phyloP scores from a whole-genome alignment of 2,329 filamentous ascomycete species.

The Diaporthe australafricana region DNA sequence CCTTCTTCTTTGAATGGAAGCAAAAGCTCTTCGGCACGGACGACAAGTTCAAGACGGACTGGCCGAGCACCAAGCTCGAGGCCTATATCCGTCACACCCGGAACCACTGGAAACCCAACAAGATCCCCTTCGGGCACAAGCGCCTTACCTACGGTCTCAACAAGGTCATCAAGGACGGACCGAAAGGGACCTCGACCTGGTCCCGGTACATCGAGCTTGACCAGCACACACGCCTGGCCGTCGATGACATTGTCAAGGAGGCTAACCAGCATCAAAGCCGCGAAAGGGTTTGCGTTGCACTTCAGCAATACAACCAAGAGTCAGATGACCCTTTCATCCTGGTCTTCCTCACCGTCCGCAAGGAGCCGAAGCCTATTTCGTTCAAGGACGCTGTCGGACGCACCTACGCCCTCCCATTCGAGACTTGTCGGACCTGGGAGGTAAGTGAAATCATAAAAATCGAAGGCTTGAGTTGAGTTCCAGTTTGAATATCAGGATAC shows the following conservation, averaged over 20 bases:
- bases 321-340: background rate
- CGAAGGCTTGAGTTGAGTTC: background rate
- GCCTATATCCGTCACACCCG: background rate
- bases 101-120: background rate
- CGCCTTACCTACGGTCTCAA: conserved; percentile 30
- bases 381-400: conserved; percentile 24
- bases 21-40: conserved; percentile 25
- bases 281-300: conserved; percentile 27
- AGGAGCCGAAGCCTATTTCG: conserved; percentile 30
- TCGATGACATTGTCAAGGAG: conserved; percentile 14
- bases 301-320: background rate
- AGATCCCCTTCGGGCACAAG: conserved; percentile 31
- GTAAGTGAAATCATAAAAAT: background rate
- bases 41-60: conserved; percentile 28
- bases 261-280: conserved; percentile 29
- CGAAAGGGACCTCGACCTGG: conserved; percentile 9
- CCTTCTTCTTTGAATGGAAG: conserved; percentile 18
- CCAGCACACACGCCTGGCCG: background rate
- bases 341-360: conserved; percentile 27
- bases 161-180: background rate
- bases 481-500: background rate
- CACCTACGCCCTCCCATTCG: conserved; percentile 25
- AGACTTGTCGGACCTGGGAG: conserved; percentile 16
- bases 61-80: conserved; percentile 4
- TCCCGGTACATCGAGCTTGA: conserved; percentile 7